Base-by-base conservation (phyloP, 1,284 basidiomycete species). In the Ustilago crameri region DNA sequence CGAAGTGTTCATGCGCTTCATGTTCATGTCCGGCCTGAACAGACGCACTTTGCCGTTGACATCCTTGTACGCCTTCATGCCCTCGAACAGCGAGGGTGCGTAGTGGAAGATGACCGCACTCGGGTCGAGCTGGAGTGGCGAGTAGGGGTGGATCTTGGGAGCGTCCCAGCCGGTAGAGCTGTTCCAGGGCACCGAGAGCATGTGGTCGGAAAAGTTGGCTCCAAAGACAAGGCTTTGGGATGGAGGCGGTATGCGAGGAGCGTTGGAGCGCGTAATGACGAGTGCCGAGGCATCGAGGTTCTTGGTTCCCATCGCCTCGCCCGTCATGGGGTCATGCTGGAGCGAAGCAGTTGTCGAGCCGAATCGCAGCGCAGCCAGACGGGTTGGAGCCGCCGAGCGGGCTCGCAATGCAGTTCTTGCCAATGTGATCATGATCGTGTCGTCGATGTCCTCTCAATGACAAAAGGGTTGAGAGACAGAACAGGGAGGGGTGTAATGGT, bases 11-110 rank as follows among this genome's bases (percentile, higher is more conserved):
- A 94, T 87, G 22, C 93, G 88, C 27, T 87, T 87, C 95, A 98
- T 98, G 86, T 98, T 98, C 80, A 95, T 95, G 83, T 98, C 93
- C 1, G 96, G 96, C 51, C 96, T 87, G 88, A 98, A 99, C 65
- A 98, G 85, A 14, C 92, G 90, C 14, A 96, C 88, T 50, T 88
- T 89, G 22, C 92, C 94, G 46, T 90, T 86, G 50, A 88, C 85
- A 73, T 91, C 90, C 57, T 90, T 87, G 86, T 98, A 98, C 0
- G 95, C 95, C 70, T 99, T 99, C 88, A 97, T 89, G 23, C 95
- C 95, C 83, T 98, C 95, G 79, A 98, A 98, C 4, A 92, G 85
- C 64, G 88, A 91, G 1, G 89, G 86, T 0, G 94, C 95, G 85
- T 98, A 98, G 85, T 98, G 95, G 70, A 98, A 87, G 32, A 96